These are phyloP conservation scores for Kluyveromyces marxianus DNA, from an alignment of 1,139 yeast genomes.

Conservation along the genomic window DNA sequence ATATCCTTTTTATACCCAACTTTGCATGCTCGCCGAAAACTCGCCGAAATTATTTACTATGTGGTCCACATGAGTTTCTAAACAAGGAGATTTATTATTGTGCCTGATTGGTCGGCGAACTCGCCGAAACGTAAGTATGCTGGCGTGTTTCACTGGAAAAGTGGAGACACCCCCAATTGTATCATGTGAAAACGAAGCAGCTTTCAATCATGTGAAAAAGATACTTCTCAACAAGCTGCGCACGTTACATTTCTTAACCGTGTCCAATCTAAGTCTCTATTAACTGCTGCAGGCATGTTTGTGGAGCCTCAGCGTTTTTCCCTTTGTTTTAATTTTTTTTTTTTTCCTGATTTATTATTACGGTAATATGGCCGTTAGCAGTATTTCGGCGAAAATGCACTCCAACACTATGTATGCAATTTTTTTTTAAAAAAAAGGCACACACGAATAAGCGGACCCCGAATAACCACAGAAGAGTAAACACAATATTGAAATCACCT, in stretches of 20 bases:
- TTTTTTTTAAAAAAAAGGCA: no score
- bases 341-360: no score
- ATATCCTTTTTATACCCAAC: not conserved
- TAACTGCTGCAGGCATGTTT: no score
- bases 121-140: not conserved
- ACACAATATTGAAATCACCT: no score
- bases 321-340: no score
- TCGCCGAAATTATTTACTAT: not conserved
- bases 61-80: not conserved
- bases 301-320: no score
- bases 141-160: not conserved
- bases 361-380: no score
- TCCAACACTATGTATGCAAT: no score
- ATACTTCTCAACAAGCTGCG: not conserved
- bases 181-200: not conserved
- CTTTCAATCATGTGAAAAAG: not conserved
- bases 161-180: not conserved
- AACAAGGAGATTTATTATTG: not conserved
- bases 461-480: no score
- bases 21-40: slow-evolving; percentile 2
- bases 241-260: not conserved
- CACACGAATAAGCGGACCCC: no score
- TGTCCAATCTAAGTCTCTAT: not conserved
- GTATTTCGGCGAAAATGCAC: no score
- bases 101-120: not conserved